Evolutionary conservation across 2,329 filamentous ascomycete species (phyloP).

Genomic region (Cladophialophora immunda): DNA sequence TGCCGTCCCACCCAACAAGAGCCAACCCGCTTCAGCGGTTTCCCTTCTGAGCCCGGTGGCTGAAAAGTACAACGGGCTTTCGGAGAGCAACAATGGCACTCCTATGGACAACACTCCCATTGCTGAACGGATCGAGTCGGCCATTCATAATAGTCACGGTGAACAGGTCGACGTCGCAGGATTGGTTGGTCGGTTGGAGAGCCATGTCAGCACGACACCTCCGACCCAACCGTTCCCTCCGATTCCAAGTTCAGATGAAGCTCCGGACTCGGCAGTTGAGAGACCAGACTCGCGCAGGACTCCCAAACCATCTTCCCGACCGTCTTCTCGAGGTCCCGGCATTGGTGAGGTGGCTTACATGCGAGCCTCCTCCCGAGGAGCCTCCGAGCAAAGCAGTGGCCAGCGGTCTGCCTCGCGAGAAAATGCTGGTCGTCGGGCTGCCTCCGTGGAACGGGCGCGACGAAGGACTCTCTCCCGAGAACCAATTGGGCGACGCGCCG

Average conservation of each 20-base stretch:
- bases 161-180: conserved; percentile 13
- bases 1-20: conserved; percentile 62
- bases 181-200: conserved; percentile 23
- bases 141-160: neutral
- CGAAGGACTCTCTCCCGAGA: conserved; percentile 28
- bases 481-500: neutral
- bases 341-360: conserved; percentile 33
- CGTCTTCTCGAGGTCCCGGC: conserved; percentile 30
- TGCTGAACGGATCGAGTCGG: conserved; percentile 16
- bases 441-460: conserved; percentile 20
- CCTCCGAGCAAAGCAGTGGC: conserved; percentile 4
- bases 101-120: conserved; percentile 33
- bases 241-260: conserved; percentile 22
- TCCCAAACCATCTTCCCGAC: conserved; percentile 18
- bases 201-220: conserved; percentile 4
- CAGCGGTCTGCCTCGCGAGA: conserved; percentile 31
- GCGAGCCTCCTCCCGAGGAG: conserved; percentile 26
- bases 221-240: conserved; percentile 15
- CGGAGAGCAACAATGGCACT: conserved; percentile 33
- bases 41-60: conserved; percentile 34
- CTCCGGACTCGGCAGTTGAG: conserved; percentile 16
- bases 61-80: conserved; percentile 32
- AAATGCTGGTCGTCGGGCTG: conserved; percentile 15
- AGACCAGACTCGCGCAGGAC: conserved; percentile 20
- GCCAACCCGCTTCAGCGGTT: conserved; percentile 34